Percentiles rank a stretch among this genome's conserved stretches.
phyloP scores from a whole-genome alignment of 805 yeast genomes.

The Candida methanosorbosa region DNA sequence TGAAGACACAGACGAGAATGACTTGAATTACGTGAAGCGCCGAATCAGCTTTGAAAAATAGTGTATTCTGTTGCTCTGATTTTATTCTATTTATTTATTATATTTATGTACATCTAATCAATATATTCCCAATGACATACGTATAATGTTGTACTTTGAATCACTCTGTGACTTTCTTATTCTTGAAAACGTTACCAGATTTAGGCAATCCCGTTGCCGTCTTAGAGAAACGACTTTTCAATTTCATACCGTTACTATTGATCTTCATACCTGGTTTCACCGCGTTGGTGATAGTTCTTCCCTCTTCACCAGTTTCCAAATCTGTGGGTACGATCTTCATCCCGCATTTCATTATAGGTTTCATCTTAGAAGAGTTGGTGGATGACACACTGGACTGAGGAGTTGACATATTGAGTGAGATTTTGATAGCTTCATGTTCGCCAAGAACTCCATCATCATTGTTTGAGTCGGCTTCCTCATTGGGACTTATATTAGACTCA shows the following conservation, averaged over 20 bases:
- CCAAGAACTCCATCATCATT: slow-evolving; percentile 2
- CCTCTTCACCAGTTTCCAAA: slow-evolving; percentile 9
- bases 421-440: slow-evolving; percentile 12
- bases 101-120: too few relatives aligned
- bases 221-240: slow-evolving; percentile 1
- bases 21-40: too few relatives aligned
- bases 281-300: background rate
- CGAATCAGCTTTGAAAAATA: too few relatives aligned
- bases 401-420: slow-evolving; percentile 3
- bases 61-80: too few relatives aligned
- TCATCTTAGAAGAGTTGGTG: background rate
- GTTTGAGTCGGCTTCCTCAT: slow-evolving; percentile 1
- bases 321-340: slow-evolving; percentile 17
- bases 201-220: background rate
- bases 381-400: background rate
- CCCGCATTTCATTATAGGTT: slow-evolving; percentile 21
- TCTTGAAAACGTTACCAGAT: slow-evolving; percentile 1
- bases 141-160: too few relatives aligned
- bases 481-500: background rate
- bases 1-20: background rate
- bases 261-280: background rate
- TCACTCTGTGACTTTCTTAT: too few relatives aligned
- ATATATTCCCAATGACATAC: too few relatives aligned
- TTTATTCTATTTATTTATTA: too few relatives aligned
- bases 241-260: background rate